A percentile compares a stretch with the other conserved stretches of the same genome.
Evolutionary conservation across 768 basidiomycete species (phyloP).

Genomic region (Tylopilus felleus): DNA sequence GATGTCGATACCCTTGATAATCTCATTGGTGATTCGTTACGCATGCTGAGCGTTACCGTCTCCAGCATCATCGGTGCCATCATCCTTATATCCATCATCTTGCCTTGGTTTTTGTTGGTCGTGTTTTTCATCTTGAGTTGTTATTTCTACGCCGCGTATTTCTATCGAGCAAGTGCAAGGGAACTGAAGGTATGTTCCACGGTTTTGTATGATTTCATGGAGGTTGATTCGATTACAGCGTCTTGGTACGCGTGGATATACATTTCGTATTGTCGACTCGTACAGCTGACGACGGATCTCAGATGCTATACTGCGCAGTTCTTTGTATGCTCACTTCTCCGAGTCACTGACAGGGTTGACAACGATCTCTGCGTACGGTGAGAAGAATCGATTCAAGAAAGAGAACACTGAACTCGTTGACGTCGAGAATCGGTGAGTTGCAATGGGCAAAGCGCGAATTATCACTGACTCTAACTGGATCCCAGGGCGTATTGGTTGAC

Average conservation of each 20-base stretch:
- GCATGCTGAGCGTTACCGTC: slow-evolving; percentile 65
- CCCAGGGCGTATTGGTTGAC: slow-evolving; percentile 80
- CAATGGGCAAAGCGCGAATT: background rate
- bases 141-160: slow-evolving; percentile 71
- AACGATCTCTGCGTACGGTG: slow-evolving; percentile 87
- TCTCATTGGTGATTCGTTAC: slow-evolving; percentile 66
- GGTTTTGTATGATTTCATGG: background rate
- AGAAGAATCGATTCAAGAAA: slow-evolving; percentile 64
- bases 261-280: background rate
- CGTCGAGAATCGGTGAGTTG: slow-evolving; percentile 68
- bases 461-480: background rate
- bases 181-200: slow-evolving; percentile 66
- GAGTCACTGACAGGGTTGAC: slow-evolving; percentile 84
- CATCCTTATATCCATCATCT: slow-evolving; percentile 70
- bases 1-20: slow-evolving; percentile 85
- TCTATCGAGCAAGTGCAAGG: slow-evolving; percentile 83
- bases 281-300: background rate
- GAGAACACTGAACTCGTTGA: slow-evolving; percentile 79
- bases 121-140: slow-evolving; percentile 54
- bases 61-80: slow-evolving; percentile 70
- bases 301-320: slow-evolving; percentile 85
- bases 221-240: slow-evolving; percentile 37
- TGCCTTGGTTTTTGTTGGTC: slow-evolving; percentile 84
- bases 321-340: slow-evolving; percentile 89
- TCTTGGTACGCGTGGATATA: slow-evolving; percentile 40